Conservation (phyloP, 495 filamentous ascomycete species). For the Daldinia decipiens region DNA sequence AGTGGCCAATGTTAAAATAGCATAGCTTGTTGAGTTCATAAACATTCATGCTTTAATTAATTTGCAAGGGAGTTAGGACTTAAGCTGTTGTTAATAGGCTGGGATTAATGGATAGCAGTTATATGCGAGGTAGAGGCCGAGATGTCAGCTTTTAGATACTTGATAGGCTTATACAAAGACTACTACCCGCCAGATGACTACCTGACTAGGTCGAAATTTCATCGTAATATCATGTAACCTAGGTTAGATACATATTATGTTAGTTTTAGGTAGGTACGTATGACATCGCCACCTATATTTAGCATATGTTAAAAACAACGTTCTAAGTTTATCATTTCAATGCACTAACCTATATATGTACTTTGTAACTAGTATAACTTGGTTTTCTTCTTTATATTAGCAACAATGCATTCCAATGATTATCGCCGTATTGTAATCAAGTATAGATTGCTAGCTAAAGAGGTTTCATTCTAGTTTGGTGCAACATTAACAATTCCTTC, state of each 20-base stretch:
- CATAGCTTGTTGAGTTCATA: not conserved
- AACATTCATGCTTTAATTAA: constrained; percentile 2
- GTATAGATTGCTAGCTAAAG: not conserved
- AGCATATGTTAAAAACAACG: not conserved
- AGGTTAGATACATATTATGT: too few relatives aligned
- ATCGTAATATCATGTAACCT: not conserved
- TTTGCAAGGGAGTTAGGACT: constrained; percentile 13
- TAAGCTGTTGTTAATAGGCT: constrained; percentile 1
- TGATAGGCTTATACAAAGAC: constrained; percentile 11
- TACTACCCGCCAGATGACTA: not conserved
- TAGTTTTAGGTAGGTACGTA: not conserved
- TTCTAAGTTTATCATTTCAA: not conserved
- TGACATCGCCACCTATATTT: not conserved
- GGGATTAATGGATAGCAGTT: constrained; percentile 13
- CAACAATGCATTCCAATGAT: not conserved
- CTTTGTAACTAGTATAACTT: not conserved
- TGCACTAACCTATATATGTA: too few relatives aligned
- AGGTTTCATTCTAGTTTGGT: not conserved
- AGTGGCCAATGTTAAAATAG: not conserved
- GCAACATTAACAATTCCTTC: constrained; percentile 3
- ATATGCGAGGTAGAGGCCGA: constrained; percentile 6
- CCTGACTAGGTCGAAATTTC: not conserved
- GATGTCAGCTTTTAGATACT: constrained; percentile 13
- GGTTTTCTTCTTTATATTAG: not conserved
- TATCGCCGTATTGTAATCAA: not conserved